Base-by-base conservation (phyloP, 768 basidiomycete species). In the Rhodotorula kratochvilovae region DNA sequence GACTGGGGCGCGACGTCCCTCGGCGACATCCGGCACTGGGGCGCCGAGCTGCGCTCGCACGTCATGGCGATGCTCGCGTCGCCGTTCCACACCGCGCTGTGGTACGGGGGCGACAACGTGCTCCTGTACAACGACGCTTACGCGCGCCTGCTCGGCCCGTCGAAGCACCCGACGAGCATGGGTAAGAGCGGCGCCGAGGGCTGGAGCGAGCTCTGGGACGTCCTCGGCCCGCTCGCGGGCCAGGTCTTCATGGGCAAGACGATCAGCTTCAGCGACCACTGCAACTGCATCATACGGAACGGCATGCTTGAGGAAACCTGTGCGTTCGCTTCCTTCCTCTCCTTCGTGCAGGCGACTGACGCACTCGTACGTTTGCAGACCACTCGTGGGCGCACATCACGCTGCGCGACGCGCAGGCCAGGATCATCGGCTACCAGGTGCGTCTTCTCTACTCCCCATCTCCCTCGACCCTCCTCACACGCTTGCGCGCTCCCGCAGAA, bases 301-400 rank as follows among this genome's bases (percentile, higher is more conserved):
- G 67, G 71, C 33, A 51, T 55, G 59, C 61, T 68, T 53, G 71
- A 72, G 45, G 72, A 73, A 50, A 73, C 72, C 15, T 73, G 48
- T 51, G 6, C 46, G 61, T 27, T 13, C 43, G 21, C 21, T 19
- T 29, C 35, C 25, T 0, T 17, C 39, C 12, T 39, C 36, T 48
- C 33, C 27, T 6, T 7, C 21, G 15, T 8, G 36, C 16, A 13
- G 5, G 35, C 36, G 35, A 4, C 60, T 61, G 43, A 48, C 60
- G 0, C 1, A 0, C 25, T 3, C 45, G 3, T 25, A 1, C 48
- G 48, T 11, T 8, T 4, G 10, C 60, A 61, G 60, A 67, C 33
- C 57, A 61, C 36, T 59, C 66, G 3, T 72, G 63, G 62, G 60
- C 66, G 8, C 68, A 64, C 51, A 51, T 63, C 6, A 62, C 66